Evolutionary conservation across 257 asterid genomes (phyloP).

Genomic region (Ehretia macrophylla): DNA sequence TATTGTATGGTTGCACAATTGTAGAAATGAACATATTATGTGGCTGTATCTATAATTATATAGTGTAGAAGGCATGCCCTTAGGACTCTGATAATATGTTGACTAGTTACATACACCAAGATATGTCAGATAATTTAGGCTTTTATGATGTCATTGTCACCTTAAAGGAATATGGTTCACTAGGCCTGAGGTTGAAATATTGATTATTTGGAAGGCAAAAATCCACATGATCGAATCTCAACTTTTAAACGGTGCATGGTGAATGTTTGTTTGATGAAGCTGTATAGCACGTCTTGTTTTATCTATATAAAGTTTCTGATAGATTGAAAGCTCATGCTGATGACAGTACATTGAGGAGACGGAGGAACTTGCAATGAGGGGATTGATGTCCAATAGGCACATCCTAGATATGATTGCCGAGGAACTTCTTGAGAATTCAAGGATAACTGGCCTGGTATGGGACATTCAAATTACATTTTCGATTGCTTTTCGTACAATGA

Average conservation of each 20-base stretch:
- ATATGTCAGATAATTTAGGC: no score
- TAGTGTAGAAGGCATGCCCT: no score
- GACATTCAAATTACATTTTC: conserved; percentile 9
- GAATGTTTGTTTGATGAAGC: no score
- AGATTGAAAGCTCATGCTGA: not conserved
- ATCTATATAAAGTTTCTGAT: not conserved
- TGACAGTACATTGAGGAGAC: conserved; percentile 88
- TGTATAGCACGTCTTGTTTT: no score
- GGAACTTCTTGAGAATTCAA: conserved; percentile 61
- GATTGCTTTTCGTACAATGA: not conserved
- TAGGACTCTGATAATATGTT: no score
- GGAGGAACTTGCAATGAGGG: conserved; percentile 91
- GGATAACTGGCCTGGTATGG: conserved; percentile 91
- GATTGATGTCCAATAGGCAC: conserved; percentile 73
- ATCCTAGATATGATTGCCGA: conserved; percentile 62
- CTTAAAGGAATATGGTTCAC: no score
- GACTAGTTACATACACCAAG: no score
- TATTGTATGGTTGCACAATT: conserved; percentile 1
- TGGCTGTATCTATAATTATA: not conserved
- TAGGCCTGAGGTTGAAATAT: no score
- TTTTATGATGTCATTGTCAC: no score
- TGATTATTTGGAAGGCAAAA: no score
- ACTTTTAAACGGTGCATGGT: no score
- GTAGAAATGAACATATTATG: not conserved
- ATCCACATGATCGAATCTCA: no score